Percentiles rank a stretch among this genome's conserved stretches.
phyloP scores from a whole-genome alignment of 208 protist species.

The Leishmania gerbilli region DNA sequence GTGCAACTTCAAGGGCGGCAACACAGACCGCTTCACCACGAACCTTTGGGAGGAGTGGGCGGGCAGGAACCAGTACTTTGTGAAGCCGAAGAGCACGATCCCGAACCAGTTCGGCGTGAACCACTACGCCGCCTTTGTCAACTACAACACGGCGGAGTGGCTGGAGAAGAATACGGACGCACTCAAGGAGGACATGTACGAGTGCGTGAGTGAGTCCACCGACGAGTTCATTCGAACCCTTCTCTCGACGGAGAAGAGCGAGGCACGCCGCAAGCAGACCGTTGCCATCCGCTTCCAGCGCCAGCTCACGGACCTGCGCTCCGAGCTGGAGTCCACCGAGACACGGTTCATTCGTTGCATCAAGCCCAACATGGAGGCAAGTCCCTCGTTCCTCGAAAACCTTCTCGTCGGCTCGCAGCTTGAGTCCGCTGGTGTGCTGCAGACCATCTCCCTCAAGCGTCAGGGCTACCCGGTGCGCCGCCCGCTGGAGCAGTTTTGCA shows the following conservation, averaged over 20 bases:
- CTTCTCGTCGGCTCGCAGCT: conserved; percentile 85
- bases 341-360: conserved; percentile 96
- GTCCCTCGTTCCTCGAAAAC: conserved; percentile 68
- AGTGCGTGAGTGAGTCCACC: conserved; percentile 44
- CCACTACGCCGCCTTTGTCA: conserved; percentile 92
- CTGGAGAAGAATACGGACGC: conserved; percentile 93
- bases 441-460: conserved; percentile 91
- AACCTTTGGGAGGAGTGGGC: conserved; percentile 75
- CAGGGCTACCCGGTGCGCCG: conserved; percentile 90
- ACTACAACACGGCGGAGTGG: conserved; percentile 88
- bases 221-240: conserved; percentile 72
- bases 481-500: conserved; percentile 73
- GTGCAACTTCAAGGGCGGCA: conserved; percentile 83
- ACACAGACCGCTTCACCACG: conserved; percentile 65
- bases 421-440: conserved; percentile 88
- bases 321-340: conserved; percentile 82
- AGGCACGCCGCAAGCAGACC: conserved; percentile 69
- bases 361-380: conserved; percentile 89
- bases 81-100: conserved; percentile 82
- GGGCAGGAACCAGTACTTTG: conserved; percentile 70
- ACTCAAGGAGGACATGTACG: conserved; percentile 84
- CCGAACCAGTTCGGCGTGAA: conserved; percentile 89
- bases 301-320: conserved; percentile 75
- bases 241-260: conserved; percentile 43
- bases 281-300: conserved; percentile 82